Conservation (phyloP, 2,329 filamentous ascomycete genomes). For the Fonsecaea erecta region DNA sequence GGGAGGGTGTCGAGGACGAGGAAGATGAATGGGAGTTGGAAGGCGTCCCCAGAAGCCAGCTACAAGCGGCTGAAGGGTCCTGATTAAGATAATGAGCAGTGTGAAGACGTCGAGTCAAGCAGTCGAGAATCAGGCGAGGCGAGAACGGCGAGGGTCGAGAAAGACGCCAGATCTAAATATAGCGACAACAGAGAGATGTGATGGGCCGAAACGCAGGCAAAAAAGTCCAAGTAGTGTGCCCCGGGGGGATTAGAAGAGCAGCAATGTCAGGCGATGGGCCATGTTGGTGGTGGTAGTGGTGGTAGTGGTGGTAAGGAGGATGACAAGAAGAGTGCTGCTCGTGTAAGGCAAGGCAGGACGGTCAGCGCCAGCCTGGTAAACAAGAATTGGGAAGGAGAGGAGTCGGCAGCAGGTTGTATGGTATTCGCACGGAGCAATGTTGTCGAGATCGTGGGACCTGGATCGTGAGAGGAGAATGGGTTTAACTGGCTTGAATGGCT, state of each 20-base stretch:
- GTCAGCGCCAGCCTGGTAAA: not conserved
- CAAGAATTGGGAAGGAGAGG: not conserved
- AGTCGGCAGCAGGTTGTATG: not conserved
- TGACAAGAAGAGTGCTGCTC: not conserved
- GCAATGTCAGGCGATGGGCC: conserved; percentile 14
- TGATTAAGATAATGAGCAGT: not conserved
- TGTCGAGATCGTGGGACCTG: conserved; percentile 4
- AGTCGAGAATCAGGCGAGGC: conserved; percentile 9
- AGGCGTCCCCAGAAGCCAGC: not conserved
- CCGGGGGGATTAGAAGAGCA: conserved; percentile 19
- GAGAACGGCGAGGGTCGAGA: conserved; percentile 22
- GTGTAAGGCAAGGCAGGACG: not conserved
- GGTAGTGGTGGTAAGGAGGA: not conserved
- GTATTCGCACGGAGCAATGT: conserved; percentile 1
- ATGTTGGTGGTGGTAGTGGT: too few species aligned
- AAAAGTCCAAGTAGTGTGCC: not conserved
- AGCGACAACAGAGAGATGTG: conserved; percentile 8
- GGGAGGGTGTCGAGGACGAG: not conserved
- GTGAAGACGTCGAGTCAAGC: conserved; percentile 9
- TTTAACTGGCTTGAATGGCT: not conserved
- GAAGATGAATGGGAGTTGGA: conserved; percentile 1
- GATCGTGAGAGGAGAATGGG: not conserved
- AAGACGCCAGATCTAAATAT: conserved; percentile 32
- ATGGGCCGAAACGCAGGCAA: conserved; percentile 21
- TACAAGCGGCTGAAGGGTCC: conserved; percentile 6